phyloP scores from a whole-genome alignment of 2,329 filamentous ascomycete genomes.

The Fusarium aywerte region DNA sequence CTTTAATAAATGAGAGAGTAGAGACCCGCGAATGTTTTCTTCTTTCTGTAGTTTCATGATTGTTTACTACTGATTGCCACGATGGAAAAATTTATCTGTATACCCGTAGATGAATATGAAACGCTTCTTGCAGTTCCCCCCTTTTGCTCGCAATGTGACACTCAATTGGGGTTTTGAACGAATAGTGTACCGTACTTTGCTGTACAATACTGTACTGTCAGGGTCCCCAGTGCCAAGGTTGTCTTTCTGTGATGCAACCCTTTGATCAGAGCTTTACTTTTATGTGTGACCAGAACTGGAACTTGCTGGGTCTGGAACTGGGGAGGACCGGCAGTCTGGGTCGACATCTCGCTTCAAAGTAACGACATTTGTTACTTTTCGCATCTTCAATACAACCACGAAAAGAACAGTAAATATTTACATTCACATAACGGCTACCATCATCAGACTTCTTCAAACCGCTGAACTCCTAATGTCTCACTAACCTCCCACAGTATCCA shows the following conservation, averaged over 20 bases:
- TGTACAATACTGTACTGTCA: not conserved
- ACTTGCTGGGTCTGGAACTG: conserved; percentile 7
- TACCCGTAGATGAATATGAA: conserved; percentile 11
- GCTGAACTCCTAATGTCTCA: conserved; percentile 23
- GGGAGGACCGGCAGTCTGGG: conserved; percentile 19
- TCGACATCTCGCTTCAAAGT: conserved; percentile 10
- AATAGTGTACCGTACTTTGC: not conserved
- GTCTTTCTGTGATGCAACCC: conserved; percentile 13
- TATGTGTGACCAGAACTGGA: conserved; percentile 6
- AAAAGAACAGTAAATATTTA: not conserved
- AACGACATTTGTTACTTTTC: not conserved
- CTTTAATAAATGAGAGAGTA: not conserved
- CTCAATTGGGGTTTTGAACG: conserved; percentile 5
- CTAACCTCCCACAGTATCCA: conserved; percentile 1
- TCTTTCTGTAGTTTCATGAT: conserved; percentile 11
- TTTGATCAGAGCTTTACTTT: not conserved
- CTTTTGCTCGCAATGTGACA: conserved; percentile 23
- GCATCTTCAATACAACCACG: not conserved
- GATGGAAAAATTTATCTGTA: not conserved
- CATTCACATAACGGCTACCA: not conserved
- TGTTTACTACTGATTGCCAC: not conserved
- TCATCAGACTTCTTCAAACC: not conserved
- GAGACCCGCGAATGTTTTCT: conserved; percentile 7
- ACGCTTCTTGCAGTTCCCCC: conserved; percentile 1
- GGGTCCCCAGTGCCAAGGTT: conserved; percentile 10